Evolutionary conservation across 2,329 filamentous ascomycete species (phyloP), one percentile per base, ranked within the genome.

Genomic region (Pseudonectria foliicola): DNA sequence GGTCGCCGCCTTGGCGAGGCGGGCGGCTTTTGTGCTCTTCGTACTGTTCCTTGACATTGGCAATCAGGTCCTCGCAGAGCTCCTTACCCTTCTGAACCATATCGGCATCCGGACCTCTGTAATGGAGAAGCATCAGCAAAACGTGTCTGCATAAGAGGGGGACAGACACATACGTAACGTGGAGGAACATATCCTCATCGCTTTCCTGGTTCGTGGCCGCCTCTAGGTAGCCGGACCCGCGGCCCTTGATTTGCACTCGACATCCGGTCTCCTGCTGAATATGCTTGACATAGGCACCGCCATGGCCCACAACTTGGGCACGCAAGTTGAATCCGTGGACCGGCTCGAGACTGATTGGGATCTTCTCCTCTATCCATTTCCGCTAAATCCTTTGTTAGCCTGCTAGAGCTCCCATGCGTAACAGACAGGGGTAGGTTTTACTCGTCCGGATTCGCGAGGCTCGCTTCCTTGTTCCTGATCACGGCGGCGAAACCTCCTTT

Each of bases 291-390:
- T 96, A 95, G 28, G 86, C 84, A 40, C 92, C 92, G 23, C 88
- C 88, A 50, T 90, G 85, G 32, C 92, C 92, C 35, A 98, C 92
- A 30, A 98, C 90, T 58, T 96, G 89, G 34, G 92, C 92, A 44
- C 92, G 84, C 31, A 98, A 70, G 56, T 98, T 98, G 66, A 98
- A 98, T 13, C 92, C 92, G 15, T 82, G 86, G 34, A 96, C 78
- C 0, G 90, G 85, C 50, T 96, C 92, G 38, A 98, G 78, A 43
- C 80, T 79, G 49, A 98, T 89, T 2, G 87, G 82, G 32, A 98
- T 94, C 52, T 85, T 87, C 64, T 95, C 88, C 56, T 96, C 92
- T 1, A 92, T 90, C 92, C 92, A 98, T 85, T 96, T 98, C 49
- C 89, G 87, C 87, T 94, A 48, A 6, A 23, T 26, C n/a, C 27